Evolutionary conservation across 441 rosid genomes (phyloP), one percentile per base, ranked within the genome.

Genomic region (Kokia cookei): DNA sequence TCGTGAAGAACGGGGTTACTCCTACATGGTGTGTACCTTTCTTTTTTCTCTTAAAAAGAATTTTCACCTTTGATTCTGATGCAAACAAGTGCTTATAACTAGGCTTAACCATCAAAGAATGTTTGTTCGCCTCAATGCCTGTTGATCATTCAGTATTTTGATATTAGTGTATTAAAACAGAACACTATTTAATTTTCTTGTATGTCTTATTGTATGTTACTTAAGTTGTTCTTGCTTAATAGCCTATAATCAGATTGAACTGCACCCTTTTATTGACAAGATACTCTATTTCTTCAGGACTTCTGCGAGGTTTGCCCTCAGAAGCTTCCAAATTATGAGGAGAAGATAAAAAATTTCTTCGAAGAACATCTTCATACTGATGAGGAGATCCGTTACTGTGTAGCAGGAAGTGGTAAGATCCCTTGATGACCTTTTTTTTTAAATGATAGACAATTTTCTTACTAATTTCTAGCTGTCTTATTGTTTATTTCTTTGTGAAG

Each of bases 281-380:
- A 47, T 53, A 24, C 12, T 48, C 12, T 51, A 71, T 50, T 43
- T 67, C 42, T 73, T 63, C 79, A 96, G 99, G 98, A 96, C 85
- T 80, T 92, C 40, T 84, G 91, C 61, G 98, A 93, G 84, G 92
- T 91, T 69, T 93, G 93, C 85, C 97, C 97, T 0, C 96, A 90
- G 81, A 92, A 93, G 85, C 87, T 92, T 57, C 91, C 86, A 43
- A 92, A 94, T 72, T 96, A 92, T 73, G 98, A 94, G 65, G 90
- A 82, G 73, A 92, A 90, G 82, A 90, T 96, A 1, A 94, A 94
- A 69, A 87, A 79, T 73, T 92, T 96, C 78, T 92, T 89, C 43
- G 93, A 88, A 75, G 97, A 96, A 69, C 99, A 94, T 85, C 85
- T 94, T 62, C 98, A 92, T 78, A 90, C 96, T 17, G 96, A 96